Conservation (phyloP, 768 basidiomycete genomes). For the Lactarius vividus region DNA sequence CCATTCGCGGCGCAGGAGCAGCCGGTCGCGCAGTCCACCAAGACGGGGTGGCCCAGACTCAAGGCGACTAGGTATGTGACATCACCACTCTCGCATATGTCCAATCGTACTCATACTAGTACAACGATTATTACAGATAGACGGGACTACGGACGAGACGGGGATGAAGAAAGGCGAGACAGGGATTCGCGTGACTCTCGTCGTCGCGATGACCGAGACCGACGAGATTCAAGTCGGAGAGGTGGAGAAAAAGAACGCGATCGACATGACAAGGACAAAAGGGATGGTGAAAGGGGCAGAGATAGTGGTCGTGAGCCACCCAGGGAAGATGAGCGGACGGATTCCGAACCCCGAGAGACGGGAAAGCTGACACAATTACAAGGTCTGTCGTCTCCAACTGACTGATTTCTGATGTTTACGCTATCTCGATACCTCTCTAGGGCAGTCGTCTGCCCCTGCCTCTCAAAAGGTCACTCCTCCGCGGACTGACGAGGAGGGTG, state of each 20-base stretch:
- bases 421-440: neutral
- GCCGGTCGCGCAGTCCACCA: constrained; percentile 30
- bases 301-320: constrained; percentile 39
- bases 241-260: constrained; percentile 29
- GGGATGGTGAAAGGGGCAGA: constrained; percentile 44
- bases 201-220: constrained; percentile 26
- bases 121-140: constrained; percentile 11
- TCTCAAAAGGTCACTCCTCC: constrained; percentile 15
- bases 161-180: constrained; percentile 26
- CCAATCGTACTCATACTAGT: neutral
- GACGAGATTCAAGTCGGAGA: constrained; percentile 28
- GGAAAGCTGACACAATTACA: constrained; percentile 20
- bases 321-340: constrained; percentile 37
- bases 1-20: constrained; percentile 25
- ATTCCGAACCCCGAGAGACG: constrained; percentile 21
- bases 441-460: neutral
- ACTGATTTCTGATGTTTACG: neutral
- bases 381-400: constrained; percentile 2
- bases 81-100: neutral
- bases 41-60: constrained; percentile 22
- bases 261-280: constrained; percentile 26
- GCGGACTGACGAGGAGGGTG: constrained; percentile 37
- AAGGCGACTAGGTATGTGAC: constrained; percentile 23
- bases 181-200: constrained; percentile 23
- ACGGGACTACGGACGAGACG: constrained; percentile 24